Conservation (phyloP, 768 basidiomycete genomes). For the Paxillus involutus region DNA sequence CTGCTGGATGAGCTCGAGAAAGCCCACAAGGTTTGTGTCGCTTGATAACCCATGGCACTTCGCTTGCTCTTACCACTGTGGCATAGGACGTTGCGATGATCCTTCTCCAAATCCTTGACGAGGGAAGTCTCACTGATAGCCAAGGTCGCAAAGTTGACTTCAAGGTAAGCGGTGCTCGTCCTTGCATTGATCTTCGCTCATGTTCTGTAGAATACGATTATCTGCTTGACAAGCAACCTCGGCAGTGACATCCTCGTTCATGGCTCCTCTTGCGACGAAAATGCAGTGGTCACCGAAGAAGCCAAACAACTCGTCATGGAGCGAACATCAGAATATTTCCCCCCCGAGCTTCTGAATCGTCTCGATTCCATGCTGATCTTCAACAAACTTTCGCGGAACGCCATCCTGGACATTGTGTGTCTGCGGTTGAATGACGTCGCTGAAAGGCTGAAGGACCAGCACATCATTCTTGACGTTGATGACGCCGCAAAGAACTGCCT, state of each 20-base stretch:
- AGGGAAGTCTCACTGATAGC: constrained; percentile 86
- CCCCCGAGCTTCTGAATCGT: constrained; percentile 88
- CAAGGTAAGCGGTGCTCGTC: constrained; percentile 47
- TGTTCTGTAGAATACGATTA: constrained; percentile 73
- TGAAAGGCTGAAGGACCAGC: constrained; percentile 56
- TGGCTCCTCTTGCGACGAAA: constrained; percentile 53
- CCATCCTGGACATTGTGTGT: constrained; percentile 77
- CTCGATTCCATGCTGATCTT: constrained; percentile 87
- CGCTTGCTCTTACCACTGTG: background rate
- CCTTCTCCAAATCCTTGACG: constrained; percentile 87
- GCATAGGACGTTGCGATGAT: constrained; percentile 83
- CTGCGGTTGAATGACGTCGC: constrained; percentile 77
- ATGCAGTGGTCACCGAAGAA: constrained; percentile 63
- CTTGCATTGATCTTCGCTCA: background rate
- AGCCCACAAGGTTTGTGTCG: constrained; percentile 67
- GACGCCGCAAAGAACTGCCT: constrained; percentile 65
- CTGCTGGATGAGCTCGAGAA: constrained; percentile 70
- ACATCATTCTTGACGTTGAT: constrained; percentile 74
- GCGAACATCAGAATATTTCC: constrained; percentile 77
- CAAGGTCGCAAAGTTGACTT: constrained; percentile 93
- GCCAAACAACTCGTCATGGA: constrained; percentile 71
- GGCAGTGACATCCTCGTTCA: constrained; percentile 79
- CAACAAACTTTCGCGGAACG: constrained; percentile 78
- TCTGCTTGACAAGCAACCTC: constrained; percentile 87
- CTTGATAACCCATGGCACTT: background rate